Percentiles rank a stretch among this genome's conserved stretches.
Conservation (phyloP, 306 rosid genomes). For the Citrullus amarus region DNA sequence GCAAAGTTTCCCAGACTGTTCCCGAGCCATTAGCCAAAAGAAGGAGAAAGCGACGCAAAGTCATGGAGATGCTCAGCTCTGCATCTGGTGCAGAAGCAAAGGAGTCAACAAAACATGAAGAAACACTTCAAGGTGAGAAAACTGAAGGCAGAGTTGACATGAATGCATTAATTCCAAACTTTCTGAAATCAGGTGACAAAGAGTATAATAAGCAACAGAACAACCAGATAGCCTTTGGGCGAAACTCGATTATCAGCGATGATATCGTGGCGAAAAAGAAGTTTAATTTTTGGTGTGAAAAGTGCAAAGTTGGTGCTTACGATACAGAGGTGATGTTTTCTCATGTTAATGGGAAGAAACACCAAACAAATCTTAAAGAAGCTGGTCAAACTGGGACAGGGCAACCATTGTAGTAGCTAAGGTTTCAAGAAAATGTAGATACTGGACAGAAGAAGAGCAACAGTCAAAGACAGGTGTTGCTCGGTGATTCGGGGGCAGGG, state of each 20-base stretch:
- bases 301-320: constrained; percentile 24
- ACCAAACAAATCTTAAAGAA: constrained; percentile 8
- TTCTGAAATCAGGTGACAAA: neutral
- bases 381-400: neutral
- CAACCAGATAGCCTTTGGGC: neutral
- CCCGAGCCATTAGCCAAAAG: constrained; percentile 1
- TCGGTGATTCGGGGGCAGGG: neutral
- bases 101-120: constrained; percentile 6
- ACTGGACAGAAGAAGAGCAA: neutral
- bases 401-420: neutral
- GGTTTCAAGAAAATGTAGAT: neutral
- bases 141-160: neutral
- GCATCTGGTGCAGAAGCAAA: constrained; percentile 10
- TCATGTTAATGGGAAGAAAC: constrained; percentile 40
- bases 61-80: neutral
- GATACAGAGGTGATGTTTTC: constrained; percentile 14
- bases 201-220: constrained; percentile 1
- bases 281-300: constrained; percentile 29
- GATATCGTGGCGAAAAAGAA: neutral
- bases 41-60: constrained; percentile 8
- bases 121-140: neutral
- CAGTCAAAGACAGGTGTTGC: neutral
- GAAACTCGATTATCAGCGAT: neutral
- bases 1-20: neutral
- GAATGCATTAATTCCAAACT: neutral